These are phyloP conservation scores for Verticillium nonalfalfae DNA, from an alignment of 2,329 filamentous ascomycete species.

Conservation along the genomic window DNA sequence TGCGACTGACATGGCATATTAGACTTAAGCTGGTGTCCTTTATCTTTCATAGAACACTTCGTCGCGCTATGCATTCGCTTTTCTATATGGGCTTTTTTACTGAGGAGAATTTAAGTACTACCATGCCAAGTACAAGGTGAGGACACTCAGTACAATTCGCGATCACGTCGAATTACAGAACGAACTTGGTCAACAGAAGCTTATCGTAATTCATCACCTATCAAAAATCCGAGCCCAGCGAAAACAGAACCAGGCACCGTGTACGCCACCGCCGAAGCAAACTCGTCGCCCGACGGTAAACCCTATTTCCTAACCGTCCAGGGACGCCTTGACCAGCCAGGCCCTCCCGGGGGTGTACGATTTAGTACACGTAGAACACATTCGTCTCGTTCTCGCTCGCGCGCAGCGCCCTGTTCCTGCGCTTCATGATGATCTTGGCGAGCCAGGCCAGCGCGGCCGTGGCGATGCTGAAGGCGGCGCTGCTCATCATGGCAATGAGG, in stretches of 20 bases:
- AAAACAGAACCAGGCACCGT: neutral
- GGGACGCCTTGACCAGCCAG: neutral
- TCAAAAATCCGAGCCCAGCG: neutral
- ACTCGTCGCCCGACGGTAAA: neutral
- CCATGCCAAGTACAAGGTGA: too few relatives aligned
- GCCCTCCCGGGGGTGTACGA: neutral
- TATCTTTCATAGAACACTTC: too few relatives aligned
- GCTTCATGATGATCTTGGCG: slow-evolving; percentile 26
- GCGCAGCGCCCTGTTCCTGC: slow-evolving; percentile 24
- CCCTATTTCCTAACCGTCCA: neutral
- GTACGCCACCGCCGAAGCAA: neutral
- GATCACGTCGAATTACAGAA: too few relatives aligned
- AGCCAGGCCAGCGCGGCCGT: slow-evolving; percentile 28
- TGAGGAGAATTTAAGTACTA: too few relatives aligned
- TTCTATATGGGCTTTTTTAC: too few relatives aligned
- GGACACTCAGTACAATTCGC: too few relatives aligned
- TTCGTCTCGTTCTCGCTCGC: slow-evolving; percentile 15
- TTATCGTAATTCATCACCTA: neutral
- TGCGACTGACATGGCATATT: too few relatives aligned
- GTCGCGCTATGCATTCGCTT: too few relatives aligned
- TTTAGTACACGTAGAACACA: slow-evolving; percentile 18
- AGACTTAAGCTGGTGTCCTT: too few relatives aligned
- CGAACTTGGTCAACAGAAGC: neutral
- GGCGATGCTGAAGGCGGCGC: slow-evolving; percentile 26
- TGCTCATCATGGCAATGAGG: slow-evolving; percentile 25